phyloP scores from a whole-genome alignment of 169 alveolate species.

The Plasmodium falciparum region DNA sequence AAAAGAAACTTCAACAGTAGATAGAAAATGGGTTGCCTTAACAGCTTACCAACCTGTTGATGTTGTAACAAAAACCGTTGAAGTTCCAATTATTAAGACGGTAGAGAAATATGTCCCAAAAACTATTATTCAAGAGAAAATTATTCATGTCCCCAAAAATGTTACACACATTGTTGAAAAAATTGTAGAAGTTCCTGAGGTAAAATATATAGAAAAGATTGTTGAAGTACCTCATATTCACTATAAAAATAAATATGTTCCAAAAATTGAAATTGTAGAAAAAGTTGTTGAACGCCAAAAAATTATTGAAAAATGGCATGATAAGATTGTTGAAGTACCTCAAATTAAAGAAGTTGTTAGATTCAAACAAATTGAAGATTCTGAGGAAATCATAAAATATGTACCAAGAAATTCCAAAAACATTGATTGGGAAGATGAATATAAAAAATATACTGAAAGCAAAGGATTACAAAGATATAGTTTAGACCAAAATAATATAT shows the following conservation, averaged over 20 bases:
- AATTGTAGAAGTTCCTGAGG: slow-evolving; percentile 91
- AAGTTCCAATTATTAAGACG: slow-evolving; percentile 86
- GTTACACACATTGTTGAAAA: slow-evolving; percentile 90
- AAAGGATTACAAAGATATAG: slow-evolving; percentile 19
- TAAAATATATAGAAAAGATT: slow-evolving; percentile 89
- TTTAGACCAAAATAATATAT: slow-evolving; percentile 13
- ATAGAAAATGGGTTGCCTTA: slow-evolving; percentile 87
- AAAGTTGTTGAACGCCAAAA: slow-evolving; percentile 88
- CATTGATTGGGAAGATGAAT: slow-evolving; percentile 89
- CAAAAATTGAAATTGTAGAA: slow-evolving; percentile 90
- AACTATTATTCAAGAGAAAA: slow-evolving; percentile 89
- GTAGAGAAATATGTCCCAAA: slow-evolving; percentile 86
- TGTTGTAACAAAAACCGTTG: slow-evolving; percentile 87
- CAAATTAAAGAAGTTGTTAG: slow-evolving; percentile 91
- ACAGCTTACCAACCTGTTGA: slow-evolving; percentile 93
- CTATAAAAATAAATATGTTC: slow-evolving; percentile 88
- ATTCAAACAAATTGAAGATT: slow-evolving; percentile 88
- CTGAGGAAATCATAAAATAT: slow-evolving; percentile 90
- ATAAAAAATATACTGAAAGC: slow-evolving; percentile 36
- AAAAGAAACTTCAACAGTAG: slow-evolving; percentile 77
- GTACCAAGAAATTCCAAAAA: slow-evolving; percentile 84
- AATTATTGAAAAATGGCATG: slow-evolving; percentile 90
- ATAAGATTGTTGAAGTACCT: slow-evolving; percentile 89
- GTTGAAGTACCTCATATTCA: slow-evolving; percentile 91
- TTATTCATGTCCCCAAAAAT: slow-evolving; percentile 89